Evolutionary conservation across 768 basidiomycete species (phyloP).

Genomic region (Symmetrospora coprosmae): DNA sequence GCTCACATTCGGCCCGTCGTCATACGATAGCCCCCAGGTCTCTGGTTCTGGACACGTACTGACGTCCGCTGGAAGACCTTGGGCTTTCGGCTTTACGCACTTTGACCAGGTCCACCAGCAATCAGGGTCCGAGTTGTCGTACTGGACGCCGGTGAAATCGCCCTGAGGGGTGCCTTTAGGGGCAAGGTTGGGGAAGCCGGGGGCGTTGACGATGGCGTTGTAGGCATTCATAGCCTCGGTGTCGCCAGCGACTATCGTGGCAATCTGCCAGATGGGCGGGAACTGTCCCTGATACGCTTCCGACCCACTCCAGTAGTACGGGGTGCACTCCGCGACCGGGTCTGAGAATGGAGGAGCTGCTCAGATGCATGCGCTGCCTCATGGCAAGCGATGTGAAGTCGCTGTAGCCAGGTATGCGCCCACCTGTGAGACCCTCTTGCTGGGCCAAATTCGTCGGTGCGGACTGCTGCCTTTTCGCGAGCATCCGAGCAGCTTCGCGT

Average conservation of each 20-base stretch:
- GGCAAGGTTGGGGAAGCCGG: slow-evolving; percentile 32
- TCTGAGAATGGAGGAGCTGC: too few relatives aligned
- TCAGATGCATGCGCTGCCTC: too few relatives aligned
- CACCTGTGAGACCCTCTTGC: too few relatives aligned
- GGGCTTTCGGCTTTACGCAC: slow-evolving; percentile 33
- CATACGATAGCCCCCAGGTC: slow-evolving; percentile 38
- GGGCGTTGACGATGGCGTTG: slow-evolving; percentile 32
- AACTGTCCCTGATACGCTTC: not conserved
- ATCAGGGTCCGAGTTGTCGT: slow-evolving; percentile 35
- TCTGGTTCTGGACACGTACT: slow-evolving; percentile 35
- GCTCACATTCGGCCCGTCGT: slow-evolving; percentile 37
- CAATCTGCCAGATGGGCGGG: slow-evolving; percentile 8
- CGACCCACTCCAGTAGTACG: not conserved
- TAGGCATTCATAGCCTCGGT: slow-evolving; percentile 34
- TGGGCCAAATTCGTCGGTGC: too few relatives aligned
- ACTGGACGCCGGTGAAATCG: slow-evolving; percentile 32
- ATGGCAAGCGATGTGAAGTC: too few relatives aligned
- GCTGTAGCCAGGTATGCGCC: too few relatives aligned
- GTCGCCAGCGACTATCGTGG: slow-evolving; percentile 31
- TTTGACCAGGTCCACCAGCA: slow-evolving; percentile 39
- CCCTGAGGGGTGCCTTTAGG: slow-evolving; percentile 36
- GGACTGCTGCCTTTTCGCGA: too few relatives aligned
- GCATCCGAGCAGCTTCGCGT: too few relatives aligned
- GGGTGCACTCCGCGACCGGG: not conserved
- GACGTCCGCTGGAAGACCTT: slow-evolving; percentile 34